phyloP scores from a whole-genome alignment of 345 rosid species.

The Physaria fendleri region DNA sequence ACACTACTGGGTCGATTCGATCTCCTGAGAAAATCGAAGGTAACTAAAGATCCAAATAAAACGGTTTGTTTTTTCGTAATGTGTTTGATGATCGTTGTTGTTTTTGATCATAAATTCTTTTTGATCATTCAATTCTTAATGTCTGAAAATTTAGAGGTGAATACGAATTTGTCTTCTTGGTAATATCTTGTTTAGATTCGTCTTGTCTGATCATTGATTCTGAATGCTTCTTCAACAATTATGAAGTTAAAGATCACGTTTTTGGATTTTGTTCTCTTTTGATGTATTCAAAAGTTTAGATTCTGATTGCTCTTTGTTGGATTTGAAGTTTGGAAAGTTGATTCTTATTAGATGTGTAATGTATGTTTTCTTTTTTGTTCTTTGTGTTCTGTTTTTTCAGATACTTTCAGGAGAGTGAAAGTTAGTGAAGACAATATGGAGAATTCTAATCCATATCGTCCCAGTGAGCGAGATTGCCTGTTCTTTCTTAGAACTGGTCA shows the following conservation, averaged over 20 bases:
- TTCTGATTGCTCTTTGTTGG: conserved; percentile 7
- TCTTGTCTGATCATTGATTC: conserved; percentile 17
- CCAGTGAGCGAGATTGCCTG: conserved; percentile 63
- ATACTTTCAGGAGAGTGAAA: conserved; percentile 47
- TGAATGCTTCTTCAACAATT: conserved; percentile 5
- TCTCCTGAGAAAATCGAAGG: conserved; percentile 61
- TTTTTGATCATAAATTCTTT: conserved; percentile 10
- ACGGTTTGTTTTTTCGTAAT: conserved; percentile 16
- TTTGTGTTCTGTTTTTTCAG: conserved; percentile 26
- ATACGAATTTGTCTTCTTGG: conserved; percentile 5
- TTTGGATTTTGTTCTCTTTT: not conserved
- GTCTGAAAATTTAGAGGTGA: not conserved
- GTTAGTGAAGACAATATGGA: conserved; percentile 43
- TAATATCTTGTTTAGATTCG: conserved; percentile 19
- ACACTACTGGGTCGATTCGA: conserved; percentile 52
- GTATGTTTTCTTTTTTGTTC: not conserved
- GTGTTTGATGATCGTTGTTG: conserved; percentile 15
- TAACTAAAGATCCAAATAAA: conserved; percentile 34
- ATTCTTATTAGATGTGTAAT: not conserved
- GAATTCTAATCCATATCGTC: conserved; percentile 52
- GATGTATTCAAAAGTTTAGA: conserved; percentile 1
- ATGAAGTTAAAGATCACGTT: conserved; percentile 8
- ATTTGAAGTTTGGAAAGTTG: not conserved
- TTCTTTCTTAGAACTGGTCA: conserved; percentile 60
- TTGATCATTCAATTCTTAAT: not conserved